Percentiles rank a stretch among this genome's conserved stretches.
Evolutionary conservation across 805 yeast genomes (phyloP).

Genomic region (Debaryomyces hansenii): DNA sequence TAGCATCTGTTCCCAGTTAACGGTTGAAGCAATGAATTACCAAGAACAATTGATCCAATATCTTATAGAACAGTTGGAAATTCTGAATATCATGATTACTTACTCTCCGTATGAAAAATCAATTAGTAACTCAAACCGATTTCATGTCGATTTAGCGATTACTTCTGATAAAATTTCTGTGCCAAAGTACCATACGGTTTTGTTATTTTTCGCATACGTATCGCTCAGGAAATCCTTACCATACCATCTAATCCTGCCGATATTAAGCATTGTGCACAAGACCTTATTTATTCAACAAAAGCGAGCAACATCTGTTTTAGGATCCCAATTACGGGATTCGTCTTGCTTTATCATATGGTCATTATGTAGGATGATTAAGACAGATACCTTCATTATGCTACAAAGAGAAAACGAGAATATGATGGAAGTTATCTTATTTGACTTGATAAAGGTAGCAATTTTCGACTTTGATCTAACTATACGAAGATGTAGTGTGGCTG

Average conservation of each 20-base stretch:
- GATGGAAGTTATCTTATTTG: conserved; percentile 22
- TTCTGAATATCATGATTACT: conserved; percentile 8
- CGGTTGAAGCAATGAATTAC: conserved; percentile 33
- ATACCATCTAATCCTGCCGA: conserved; percentile 13
- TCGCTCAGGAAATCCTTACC: conserved; percentile 30
- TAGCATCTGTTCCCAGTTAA: conserved; percentile 40
- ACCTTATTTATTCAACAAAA: conserved; percentile 59
- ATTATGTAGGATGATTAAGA: conserved; percentile 43
- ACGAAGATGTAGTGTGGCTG: conserved; percentile 82
- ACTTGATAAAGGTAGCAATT: conserved; percentile 53
- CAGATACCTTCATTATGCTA: conserved; percentile 10
- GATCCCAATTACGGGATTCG: conserved; percentile 77
- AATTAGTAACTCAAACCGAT: background rate
- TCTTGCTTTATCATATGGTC: conserved; percentile 89
- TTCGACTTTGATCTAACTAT: conserved; percentile 75
- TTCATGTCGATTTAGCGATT: conserved; percentile 13
- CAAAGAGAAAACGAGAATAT: conserved; percentile 7
- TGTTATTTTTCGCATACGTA: conserved; percentile 54
- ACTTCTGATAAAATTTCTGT: conserved; percentile 34
- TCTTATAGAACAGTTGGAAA: conserved; percentile 32
- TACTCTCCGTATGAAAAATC: conserved; percentile 1
- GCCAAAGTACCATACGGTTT: conserved; percentile 54
- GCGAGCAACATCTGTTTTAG: conserved; percentile 51
- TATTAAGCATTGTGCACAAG: conserved; percentile 41
- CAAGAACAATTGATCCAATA: conserved; percentile 42